phyloP scores from a whole-genome alignment of 164 flowering plant species.

The Aristolochia californica region DNA sequence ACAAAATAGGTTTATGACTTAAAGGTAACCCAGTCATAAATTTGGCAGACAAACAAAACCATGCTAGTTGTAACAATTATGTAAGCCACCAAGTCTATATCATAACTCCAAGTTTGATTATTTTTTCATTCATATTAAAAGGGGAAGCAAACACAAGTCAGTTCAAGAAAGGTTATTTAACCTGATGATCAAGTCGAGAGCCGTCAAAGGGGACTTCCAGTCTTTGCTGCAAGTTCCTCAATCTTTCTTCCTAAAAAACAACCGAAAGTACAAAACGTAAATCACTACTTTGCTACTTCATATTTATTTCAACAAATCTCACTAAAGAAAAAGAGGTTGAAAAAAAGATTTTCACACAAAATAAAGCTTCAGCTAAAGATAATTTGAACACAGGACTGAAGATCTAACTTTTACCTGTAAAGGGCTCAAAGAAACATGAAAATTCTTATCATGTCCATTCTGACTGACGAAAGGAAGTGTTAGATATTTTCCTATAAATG shows the following conservation, averaged over 20 bases:
- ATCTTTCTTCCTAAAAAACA: conserved; percentile 63
- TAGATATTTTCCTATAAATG: conserved; percentile 53
- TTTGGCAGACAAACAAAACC: background rate
- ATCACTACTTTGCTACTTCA: background rate
- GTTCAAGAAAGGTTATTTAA: conserved; percentile 11
- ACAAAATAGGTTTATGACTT: conserved; percentile 1
- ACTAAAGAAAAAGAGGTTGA: no score
- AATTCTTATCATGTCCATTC: conserved; percentile 22
- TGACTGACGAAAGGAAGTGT: conserved; percentile 20
- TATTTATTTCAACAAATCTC: background rate
- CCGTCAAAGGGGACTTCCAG: conserved; percentile 84
- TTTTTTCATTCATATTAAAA: no score
- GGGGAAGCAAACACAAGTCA: no score
- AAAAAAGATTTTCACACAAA: background rate
- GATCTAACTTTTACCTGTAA: conserved; percentile 47
- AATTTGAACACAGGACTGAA: background rate
- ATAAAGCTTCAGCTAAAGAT: background rate
- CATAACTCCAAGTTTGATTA: background rate
- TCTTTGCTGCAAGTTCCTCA: conserved; percentile 50
- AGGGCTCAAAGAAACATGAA: conserved; percentile 39
- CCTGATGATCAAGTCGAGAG: conserved; percentile 70
- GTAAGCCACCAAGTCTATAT: background rate
- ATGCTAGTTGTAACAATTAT: no score
- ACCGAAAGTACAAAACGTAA: background rate
- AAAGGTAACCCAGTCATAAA: background rate